Evolutionary conservation across 2,329 filamentous ascomycete genomes (phyloP), one percentile per base, ranked within the genome.

Genomic region (Huntiella abstrusa): DNA sequence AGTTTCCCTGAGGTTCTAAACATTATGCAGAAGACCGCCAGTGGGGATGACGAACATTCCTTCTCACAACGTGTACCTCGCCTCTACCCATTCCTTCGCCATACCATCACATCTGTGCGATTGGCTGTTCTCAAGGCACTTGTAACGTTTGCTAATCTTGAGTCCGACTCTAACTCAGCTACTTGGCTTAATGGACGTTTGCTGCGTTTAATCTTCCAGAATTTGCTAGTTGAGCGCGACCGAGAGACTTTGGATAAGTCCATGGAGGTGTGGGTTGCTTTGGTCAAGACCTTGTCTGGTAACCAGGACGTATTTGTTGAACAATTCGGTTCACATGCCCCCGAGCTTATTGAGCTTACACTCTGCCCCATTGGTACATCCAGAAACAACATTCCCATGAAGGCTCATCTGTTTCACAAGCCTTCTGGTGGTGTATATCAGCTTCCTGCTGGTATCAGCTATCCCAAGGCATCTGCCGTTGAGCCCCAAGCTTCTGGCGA

Each of bases 101-200:
- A 98, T 60, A 98, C 92, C 5, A 96, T 98, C 55, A 94, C 86
- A 1, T 94, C 83, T 47, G 91, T 98, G 42, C 83, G 91, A 45
- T 80, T 88, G 36, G 88, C 91, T 7, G 91, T 98, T 3, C 69
- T 98, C 41, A 85, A 93, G 56, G 91, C 91, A 33, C 68, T 98
- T 28, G 76, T 87, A 55, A 98, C 91, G 0, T 98, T 98, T 62
- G 75, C 94, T 54, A 80, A 84, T 53, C 78, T 98, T 16, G 83
- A 87, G 51, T 65, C 65, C n/a, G 85, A 83, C 5, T 80, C 85
- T 56, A 83, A 84, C 32, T 50, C 48, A 22, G 47, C 44, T 36
- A 42, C 45, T 16, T 98, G 91, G 92, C 77, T 96, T 37, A 86
- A 85, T 56, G 87, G 87, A 53, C 86, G 82, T 57, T 83, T 88